These are phyloP conservation scores for Aspergillus incahuasiensis DNA, from an alignment of 495 filamentous ascomycete species.

Conservation along the genomic window DNA sequence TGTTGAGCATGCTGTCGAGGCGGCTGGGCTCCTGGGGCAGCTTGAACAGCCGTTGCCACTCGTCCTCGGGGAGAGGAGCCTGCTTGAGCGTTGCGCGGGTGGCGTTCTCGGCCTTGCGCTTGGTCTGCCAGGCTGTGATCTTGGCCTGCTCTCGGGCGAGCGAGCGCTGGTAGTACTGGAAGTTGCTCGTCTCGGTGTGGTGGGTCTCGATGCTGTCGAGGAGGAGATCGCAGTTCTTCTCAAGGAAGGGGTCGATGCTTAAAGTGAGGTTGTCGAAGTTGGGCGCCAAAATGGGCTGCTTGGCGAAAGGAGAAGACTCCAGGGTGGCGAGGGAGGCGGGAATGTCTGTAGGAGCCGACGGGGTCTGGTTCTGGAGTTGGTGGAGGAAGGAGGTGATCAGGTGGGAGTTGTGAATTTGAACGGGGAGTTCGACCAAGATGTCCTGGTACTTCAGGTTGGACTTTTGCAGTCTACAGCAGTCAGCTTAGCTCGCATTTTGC, in stretches of 20 bases:
- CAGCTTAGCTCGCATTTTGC: background rate
- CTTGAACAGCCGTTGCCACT: conserved; percentile 98
- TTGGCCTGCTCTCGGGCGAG: conserved; percentile 94
- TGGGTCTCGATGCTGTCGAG: conserved; percentile 95
- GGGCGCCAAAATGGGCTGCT: conserved; percentile 64
- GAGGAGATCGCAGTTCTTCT: conserved; percentile 94
- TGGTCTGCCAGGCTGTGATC: conserved; percentile 91
- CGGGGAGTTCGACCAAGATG: conserved; percentile 86
- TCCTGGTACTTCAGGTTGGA: conserved; percentile 90
- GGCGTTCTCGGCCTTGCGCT: conserved; percentile 92
- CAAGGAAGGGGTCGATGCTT: conserved; percentile 95
- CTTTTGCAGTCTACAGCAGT: conserved; percentile 69
- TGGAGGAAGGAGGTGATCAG: conserved; percentile 93
- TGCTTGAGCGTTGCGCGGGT: conserved; percentile 82
- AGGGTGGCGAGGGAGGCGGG: conserved; percentile 75
- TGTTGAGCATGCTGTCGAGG: conserved; percentile 87
- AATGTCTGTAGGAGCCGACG: conserved; percentile 57
- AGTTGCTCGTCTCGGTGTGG: conserved; percentile 98
- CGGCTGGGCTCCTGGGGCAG: conserved; percentile 89
- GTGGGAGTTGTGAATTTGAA: conserved; percentile 93
- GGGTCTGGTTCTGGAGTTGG: conserved; percentile 64
- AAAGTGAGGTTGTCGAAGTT: conserved; percentile 87
- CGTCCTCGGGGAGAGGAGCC: conserved; percentile 83
- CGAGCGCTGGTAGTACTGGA: conserved; percentile 95
- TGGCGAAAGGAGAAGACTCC: conserved; percentile 43